Base-by-base conservation (phyloP, 495 filamentous ascomycete species). In the Beverwykella pulmonaria region DNA sequence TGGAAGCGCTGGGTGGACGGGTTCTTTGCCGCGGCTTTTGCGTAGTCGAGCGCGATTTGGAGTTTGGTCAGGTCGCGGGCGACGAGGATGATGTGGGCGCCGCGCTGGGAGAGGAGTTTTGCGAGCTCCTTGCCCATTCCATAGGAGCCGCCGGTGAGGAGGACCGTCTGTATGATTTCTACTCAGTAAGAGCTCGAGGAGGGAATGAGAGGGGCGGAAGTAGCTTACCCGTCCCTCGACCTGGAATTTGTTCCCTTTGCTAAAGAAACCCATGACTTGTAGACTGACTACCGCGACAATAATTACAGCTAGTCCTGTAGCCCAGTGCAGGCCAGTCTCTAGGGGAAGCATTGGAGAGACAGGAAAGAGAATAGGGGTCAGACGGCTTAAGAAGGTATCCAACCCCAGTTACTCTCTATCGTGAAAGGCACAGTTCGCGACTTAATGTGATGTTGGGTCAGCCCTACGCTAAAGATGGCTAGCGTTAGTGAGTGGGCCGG, bases 121-220 rank as follows among this genome's bases (percentile, higher is more conserved):
- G 87, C 93, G 19, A 88, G 84, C 63, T 82, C 84, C 71, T 82
- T 84, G 66, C 94, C 94, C 90, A 97, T 91, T 53, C 94, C 94
- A 74, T 96, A 90, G 0, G 95, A 98, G 57, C 87, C 93, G 41
- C 94, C 94, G 14, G 94, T 98, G 58, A 98, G 81, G 23, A 98
- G 78, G 61, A 94, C 83, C 5, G 90, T 94, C 91, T 93, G 61
- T 19, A 25, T 32, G 27, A 14, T 9, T 44, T 15, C 39, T n/a
- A 9, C 6, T 44, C 17, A 44, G 29, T 10, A 22, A 53, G n/a
- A 53, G 14, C 26, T 5, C 26, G 4, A 23, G 3, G 6, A 6
- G 23, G 49, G 9, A 39, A 5, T 1, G 36, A 6, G 44, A 44
- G 9, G 17, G 8, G 6, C 8, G 9, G 17, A 14, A 15, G 10